A percentile compares a stretch with the other conserved stretches of the same genome.
phyloP scores from a whole-genome alignment of 495 filamentous ascomycete species.

The Hypoxylon intermedium region DNA sequence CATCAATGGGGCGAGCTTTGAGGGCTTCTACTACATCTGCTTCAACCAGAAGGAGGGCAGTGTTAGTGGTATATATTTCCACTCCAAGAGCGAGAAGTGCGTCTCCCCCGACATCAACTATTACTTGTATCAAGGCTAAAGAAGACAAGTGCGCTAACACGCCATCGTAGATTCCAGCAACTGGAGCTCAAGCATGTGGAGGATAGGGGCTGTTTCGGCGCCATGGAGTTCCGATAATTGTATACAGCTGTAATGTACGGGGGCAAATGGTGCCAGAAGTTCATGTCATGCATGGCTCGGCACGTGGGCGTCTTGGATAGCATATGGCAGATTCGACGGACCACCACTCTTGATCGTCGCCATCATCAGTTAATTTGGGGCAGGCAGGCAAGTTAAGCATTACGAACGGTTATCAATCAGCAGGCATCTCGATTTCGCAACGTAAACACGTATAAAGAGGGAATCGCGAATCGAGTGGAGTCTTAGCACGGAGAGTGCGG shows the following conservation, averaged over 20 bases:
- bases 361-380: slow-evolving; percentile 10
- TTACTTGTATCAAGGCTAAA: not conserved
- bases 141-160: slow-evolving; percentile 12
- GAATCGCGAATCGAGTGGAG: slow-evolving; percentile 8
- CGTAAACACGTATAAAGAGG: not conserved
- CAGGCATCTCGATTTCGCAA: slow-evolving; percentile 11
- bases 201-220: slow-evolving; percentile 83
- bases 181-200: slow-evolving; percentile 87
- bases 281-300: slow-evolving; percentile 8
- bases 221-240: slow-evolving; percentile 89
- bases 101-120: slow-evolving; percentile 42
- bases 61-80: slow-evolving; percentile 95
- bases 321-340: not conserved
- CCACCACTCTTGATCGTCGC: slow-evolving; percentile 6
- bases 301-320: not conserved
- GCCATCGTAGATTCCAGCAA: slow-evolving; percentile 76
- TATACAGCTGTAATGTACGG: slow-evolving; percentile 1
- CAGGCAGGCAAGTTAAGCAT: slow-evolving; percentile 7
- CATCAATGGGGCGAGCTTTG: slow-evolving; percentile 93
- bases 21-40: slow-evolving; percentile 99
- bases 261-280: slow-evolving; percentile 11
- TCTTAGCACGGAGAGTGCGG: not conserved
- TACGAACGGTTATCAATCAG: not conserved
- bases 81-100: slow-evolving; percentile 95
- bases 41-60: slow-evolving; percentile 90